These are phyloP conservation scores for Xylariaceae sp. DNA, from an alignment of 2,329 filamentous ascomycete species.

Conservation along the genomic window DNA sequence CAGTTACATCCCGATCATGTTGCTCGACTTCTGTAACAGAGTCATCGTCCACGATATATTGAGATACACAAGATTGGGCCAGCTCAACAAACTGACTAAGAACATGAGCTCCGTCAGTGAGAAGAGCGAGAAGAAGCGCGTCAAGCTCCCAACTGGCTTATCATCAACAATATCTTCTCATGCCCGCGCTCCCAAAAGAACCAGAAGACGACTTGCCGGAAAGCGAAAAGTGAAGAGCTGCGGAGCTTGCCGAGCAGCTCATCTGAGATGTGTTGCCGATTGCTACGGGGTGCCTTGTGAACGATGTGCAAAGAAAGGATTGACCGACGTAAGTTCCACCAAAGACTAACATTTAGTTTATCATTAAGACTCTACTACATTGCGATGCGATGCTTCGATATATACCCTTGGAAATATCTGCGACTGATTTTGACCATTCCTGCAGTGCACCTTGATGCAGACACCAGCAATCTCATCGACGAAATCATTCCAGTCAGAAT, in stretches of 20 bases:
- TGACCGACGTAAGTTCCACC: constrained; percentile 12
- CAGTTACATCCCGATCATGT: no score
- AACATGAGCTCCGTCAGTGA: no score
- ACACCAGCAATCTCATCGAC: not conserved
- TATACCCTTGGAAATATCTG: not conserved
- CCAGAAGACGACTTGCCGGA: constrained; percentile 11
- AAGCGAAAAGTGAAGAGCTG: constrained; percentile 14
- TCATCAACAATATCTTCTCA: not conserved
- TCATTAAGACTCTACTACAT: constrained; percentile 1
- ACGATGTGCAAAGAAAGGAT: constrained; percentile 18
- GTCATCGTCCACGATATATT: no score
- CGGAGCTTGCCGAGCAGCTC: constrained; percentile 15
- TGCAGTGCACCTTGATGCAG: constrained; percentile 14
- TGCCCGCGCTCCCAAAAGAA: constrained; percentile 2
- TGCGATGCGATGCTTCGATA: no score
- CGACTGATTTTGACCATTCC: not conserved
- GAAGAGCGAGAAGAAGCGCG: no score
- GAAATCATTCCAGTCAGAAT: no score
- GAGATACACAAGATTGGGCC: no score
- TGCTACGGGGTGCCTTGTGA: constrained; percentile 18
- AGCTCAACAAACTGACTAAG: no score
- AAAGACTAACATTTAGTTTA: not conserved
- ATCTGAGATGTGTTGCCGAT: constrained; percentile 19
- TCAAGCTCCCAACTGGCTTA: not conserved
- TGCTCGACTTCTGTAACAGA: no score